Evolutionary conservation across 306 rosid genomes (phyloP).

Genomic region (Citrullus amarus): DNA sequence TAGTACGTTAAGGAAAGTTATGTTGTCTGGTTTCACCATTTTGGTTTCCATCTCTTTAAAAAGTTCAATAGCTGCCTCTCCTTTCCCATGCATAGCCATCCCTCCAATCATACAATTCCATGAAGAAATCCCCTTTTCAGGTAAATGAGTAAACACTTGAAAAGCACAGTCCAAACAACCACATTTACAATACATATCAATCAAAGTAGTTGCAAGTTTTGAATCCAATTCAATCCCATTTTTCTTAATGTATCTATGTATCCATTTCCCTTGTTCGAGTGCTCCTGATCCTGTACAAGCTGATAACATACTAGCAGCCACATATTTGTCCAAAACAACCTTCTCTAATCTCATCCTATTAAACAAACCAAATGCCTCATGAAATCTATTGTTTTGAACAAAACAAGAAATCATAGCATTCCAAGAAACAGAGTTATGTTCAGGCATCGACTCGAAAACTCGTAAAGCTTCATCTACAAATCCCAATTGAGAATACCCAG

Average conservation of each 20-base stretch:
- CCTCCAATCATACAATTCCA: conserved; percentile 79
- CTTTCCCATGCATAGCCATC: conserved; percentile 61
- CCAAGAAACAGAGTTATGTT: conserved; percentile 41
- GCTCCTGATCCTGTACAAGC: conserved; percentile 56
- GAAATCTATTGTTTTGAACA: conserved; percentile 36
- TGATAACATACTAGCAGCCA: conserved; percentile 49
- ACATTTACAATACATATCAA: conserved; percentile 68
- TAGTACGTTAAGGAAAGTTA: conserved; percentile 48
- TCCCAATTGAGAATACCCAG: conserved; percentile 41
- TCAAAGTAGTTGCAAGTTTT: conserved; percentile 39
- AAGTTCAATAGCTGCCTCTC: conserved; percentile 35
- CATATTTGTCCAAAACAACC: conserved; percentile 35
- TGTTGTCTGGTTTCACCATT: conserved; percentile 30
- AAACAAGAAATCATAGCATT: conserved; percentile 53
- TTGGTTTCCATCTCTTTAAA: conserved; percentile 37
- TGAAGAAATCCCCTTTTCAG: conserved; percentile 29
- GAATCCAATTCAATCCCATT: conserved; percentile 41
- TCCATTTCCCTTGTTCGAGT: conserved; percentile 57
- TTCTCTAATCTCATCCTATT: conserved; percentile 27
- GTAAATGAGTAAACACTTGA: conserved; percentile 27
- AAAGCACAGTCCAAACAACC: conserved; percentile 49
- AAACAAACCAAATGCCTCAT: conserved; percentile 45
- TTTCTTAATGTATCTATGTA: conserved; percentile 30
- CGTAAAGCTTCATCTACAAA: conserved; percentile 33
- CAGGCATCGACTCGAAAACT: conserved; percentile 40